These are phyloP conservation scores for Selaginella tamariscina DNA, from an alignment of 75 land plant genomes.

Conservation along the genomic window DNA sequence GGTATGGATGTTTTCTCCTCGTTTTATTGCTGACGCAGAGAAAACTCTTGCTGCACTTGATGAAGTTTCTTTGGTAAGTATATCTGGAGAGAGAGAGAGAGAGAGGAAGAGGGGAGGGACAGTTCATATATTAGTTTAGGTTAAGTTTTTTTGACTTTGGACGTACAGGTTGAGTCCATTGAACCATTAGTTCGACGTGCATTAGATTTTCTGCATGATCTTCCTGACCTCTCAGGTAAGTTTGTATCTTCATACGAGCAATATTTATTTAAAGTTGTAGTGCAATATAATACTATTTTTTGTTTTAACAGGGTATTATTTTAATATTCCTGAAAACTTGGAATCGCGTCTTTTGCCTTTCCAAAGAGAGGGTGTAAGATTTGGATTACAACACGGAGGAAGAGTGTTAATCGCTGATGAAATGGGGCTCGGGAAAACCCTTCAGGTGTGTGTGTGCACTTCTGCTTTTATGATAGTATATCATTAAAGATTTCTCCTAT, in stretches of 20 bases:
- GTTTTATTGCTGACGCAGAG: not conserved
- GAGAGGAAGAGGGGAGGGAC: too few species aligned
- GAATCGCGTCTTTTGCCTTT: constrained; percentile 70
- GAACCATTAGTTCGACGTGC: not conserved
- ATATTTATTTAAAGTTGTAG: not conserved
- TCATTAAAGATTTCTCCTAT: too few species aligned
- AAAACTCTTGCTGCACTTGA: not conserved
- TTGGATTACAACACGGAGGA: constrained; percentile 82
- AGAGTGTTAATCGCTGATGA: constrained; percentile 88
- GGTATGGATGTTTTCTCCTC: constrained; percentile 8
- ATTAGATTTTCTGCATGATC: not conserved
- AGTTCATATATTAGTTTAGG: not conserved
- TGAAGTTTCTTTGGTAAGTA: not conserved
- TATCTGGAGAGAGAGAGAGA: too few species aligned
- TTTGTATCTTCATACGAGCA: too few species aligned
- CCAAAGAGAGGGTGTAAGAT: constrained; percentile 85
- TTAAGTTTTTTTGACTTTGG: too few species aligned
- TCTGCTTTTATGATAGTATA: too few species aligned
- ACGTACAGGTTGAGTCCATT: not conserved
- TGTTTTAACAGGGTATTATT: constrained; percentile 29
- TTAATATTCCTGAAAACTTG: constrained; percentile 44
- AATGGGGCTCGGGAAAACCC: constrained; percentile 95
- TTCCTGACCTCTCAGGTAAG: not conserved
- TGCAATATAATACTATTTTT: not conserved
- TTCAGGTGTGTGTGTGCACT: constrained; percentile 44